Base-by-base conservation (phyloP, 2,329 filamentous ascomycete species). In the Emmonsiellopsis sp. region DNA sequence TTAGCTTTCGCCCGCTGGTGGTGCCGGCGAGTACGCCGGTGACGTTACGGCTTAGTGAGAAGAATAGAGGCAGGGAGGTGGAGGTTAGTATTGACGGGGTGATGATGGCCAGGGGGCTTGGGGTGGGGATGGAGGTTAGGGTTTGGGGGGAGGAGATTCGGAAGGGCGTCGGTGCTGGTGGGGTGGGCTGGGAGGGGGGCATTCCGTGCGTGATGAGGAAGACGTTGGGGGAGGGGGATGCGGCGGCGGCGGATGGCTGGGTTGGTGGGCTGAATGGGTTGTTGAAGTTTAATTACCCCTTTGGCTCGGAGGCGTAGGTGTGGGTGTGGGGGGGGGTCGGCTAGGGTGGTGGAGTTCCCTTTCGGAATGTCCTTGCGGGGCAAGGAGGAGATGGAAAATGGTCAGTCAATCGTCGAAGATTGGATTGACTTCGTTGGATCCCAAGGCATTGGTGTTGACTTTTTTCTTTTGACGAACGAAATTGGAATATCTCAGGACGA, bases 281-380 rank as follows among this genome's bases (percentile, higher is more conserved):
- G 63, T 73, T 98, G 61, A 98, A 98, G 74, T 98, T 97, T 68
- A 98, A 98, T 68, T 88, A 95, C 72, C 91, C 92, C 0, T 97
- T 97, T 76, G 93, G 93, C 0, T 85, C 86, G 62, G 77, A 77
- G 51, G 61, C 11, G n/a, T 48, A 31, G 14, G 11, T 8, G 11
- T 8, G 7, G 3, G 7, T n/a, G 7, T 33, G n/a, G 37, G 37
- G 21, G 36, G 33, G 47, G 2, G n/a, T 8, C 45, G 3, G 6
- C 6, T 5, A 10, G 31, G 17, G 17, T 2, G 2, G 5, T 11
- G 5, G 31, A 17, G 14, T 3, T 14, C n/a, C 33, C 31, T 27
- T 32, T 33, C 21, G 1, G 5, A 27, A 27, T 27, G 21, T 5
- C 21, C 21, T 27, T 27, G 21, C 21, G 21, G 21, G 21, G 21